These are phyloP conservation scores for Chrysoporthe cubensis DNA, from an alignment of 2,329 filamentous ascomycete genomes.

Conservation along the genomic window DNA sequence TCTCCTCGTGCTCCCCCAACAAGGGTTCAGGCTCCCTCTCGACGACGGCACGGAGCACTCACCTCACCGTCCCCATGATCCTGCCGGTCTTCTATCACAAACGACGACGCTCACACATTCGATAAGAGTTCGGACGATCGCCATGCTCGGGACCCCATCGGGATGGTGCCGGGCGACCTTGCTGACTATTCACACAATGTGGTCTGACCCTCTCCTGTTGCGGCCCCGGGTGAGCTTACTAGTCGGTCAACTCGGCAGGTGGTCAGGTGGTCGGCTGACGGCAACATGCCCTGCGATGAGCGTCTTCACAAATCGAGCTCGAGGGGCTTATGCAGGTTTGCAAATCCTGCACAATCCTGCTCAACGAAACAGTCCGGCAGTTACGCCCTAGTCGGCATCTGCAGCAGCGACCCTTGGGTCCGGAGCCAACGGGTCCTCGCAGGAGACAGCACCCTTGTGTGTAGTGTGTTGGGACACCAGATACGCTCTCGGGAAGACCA, in stretches of 20 bases:
- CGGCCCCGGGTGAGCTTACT: conserved; percentile 4
- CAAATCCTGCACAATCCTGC: neutral
- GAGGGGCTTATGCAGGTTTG: neutral
- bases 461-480: neutral
- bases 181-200: conserved; percentile 18
- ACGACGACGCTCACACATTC: conserved; percentile 4
- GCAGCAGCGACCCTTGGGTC: neutral
- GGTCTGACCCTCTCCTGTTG: conserved; percentile 28
- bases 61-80: conserved; percentile 1
- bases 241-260: neutral
- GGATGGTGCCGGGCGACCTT: conserved; percentile 9
- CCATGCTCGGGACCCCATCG: conserved; percentile 1
- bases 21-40: neutral
- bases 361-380: neutral
- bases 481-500: neutral
- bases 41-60: neutral
- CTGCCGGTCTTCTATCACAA: neutral
- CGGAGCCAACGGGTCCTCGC: neutral
- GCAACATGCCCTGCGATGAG: neutral
- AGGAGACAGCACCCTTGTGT: neutral
- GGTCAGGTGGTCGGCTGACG: conserved; percentile 3
- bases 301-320: neutral
- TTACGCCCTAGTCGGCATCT: neutral
- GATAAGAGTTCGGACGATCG: conserved; percentile 15
- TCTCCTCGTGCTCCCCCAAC: neutral